Evolutionary conservation across 2,329 filamentous ascomycete genomes (phyloP), one percentile per base, ranked within the genome.

Genomic region (Fusarium bactridioides): DNA sequence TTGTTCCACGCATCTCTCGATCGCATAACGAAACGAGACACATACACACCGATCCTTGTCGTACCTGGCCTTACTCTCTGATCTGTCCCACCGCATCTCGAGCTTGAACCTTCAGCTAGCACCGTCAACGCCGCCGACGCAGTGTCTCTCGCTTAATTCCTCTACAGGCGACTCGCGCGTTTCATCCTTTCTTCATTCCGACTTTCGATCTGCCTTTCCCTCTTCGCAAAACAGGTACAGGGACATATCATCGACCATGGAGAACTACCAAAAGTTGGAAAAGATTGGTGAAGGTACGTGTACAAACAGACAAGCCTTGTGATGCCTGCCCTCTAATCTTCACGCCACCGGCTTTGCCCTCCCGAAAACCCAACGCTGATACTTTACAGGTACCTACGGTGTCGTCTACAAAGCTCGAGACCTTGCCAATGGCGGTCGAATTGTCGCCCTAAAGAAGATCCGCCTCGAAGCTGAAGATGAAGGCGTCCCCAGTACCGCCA

Each of bases 201-300:
- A 65, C 64, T 61, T 50, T 50, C 55, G 41, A 62, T 56, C 44
- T 64, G 48, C 45, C 40, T 58, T 51, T 61, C 43, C 43, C 50
- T 41, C n/a, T 59, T 67, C 57, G 53, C 62, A 64, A 58, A 60
- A 59, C 29, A n/a, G 54, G 54, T 27, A 56, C 54, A 56, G 27
- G 29, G 29, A 51, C 55, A 48, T 51, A 67, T 25, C 62, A 62
- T 41, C 63, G 61, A 73, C 69, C 75, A 97, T 97, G 94, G 94
- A 97, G 83, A 97, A 97, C 84, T 97, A 97, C 83, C 93, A 97
- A 84, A 97, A 97, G 86, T 89, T 97, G 79, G 94, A 97, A 86
- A 97, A 97, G 87, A 94, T 97, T 79, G 94, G 94, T 83, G 94
- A 97, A 89, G 94, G 94, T 96, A 85, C 78, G 88, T 78, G 33